Percentiles rank a stretch among this genome's conserved stretches.
Conservation (phyloP, 805 yeast genomes). For the Yamadazyma insecticola region DNA sequence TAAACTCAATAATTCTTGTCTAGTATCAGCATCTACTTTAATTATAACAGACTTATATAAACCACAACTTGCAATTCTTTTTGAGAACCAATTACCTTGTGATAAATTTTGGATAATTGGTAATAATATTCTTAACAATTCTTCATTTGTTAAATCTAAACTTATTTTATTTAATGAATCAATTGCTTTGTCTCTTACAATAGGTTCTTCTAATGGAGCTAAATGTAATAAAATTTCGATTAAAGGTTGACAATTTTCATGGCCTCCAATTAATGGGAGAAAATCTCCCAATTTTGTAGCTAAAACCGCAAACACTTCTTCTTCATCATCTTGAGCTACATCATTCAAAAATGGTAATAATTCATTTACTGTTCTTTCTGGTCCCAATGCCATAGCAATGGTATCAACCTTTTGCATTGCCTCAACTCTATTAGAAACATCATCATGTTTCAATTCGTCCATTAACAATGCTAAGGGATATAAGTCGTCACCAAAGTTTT, state of each 20-base stretch:
- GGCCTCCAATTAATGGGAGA: slow-evolving; percentile 87
- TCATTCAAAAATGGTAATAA: slow-evolving; percentile 85
- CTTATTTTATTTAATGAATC: slow-evolving; percentile 75
- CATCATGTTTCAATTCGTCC: slow-evolving; percentile 97
- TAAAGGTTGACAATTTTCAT: slow-evolving; percentile 44
- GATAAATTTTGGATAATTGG: slow-evolving; percentile 76
- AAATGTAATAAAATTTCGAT: slow-evolving; percentile 71
- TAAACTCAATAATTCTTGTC: slow-evolving; percentile 60
- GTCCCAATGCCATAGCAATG: slow-evolving; percentile 91
- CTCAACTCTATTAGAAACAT: slow-evolving; percentile 84
- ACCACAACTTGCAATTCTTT: slow-evolving; percentile 88
- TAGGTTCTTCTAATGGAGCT: slow-evolving; percentile 92
- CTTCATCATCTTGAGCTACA: slow-evolving; percentile 95
- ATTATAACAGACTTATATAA: slow-evolving; percentile 67
- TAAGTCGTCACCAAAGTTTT: slow-evolving; percentile 52
- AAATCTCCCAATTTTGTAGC: slow-evolving; percentile 88
- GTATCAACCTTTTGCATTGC: slow-evolving; percentile 95
- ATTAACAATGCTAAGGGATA: slow-evolving; percentile 93
- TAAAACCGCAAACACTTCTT: slow-evolving; percentile 90
- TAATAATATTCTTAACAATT: slow-evolving; percentile 61
- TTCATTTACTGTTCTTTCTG: slow-evolving; percentile 86
- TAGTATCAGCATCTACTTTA: slow-evolving; percentile 49
- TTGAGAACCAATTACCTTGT: slow-evolving; percentile 91
- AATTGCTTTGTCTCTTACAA: slow-evolving; percentile 92
- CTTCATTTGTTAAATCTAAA: slow-evolving; percentile 54